Percentiles rank a stretch among this genome's conserved stretches.
Conservation (phyloP, 2,329 filamentous ascomycete genomes). For the Colletotrichum caudatum region DNA sequence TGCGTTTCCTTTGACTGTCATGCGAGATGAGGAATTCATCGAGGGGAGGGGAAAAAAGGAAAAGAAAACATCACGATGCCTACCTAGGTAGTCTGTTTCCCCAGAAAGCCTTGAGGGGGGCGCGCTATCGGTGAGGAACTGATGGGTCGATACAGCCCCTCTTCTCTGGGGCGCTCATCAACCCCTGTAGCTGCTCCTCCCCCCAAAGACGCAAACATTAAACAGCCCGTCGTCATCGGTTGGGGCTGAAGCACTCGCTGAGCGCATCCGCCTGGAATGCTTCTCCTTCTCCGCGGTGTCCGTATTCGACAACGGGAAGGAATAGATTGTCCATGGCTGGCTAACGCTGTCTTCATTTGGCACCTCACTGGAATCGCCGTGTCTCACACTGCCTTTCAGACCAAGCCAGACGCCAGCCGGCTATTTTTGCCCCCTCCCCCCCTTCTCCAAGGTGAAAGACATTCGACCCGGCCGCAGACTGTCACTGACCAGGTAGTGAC, state of each 20-base stretch:
- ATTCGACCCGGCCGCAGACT: slow-evolving; percentile 7
- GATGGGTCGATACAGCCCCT: slow-evolving; percentile 32
- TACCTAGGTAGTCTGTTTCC: slow-evolving; percentile 6
- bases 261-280: slow-evolving; percentile 24
- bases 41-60: background rate
- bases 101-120: slow-evolving; percentile 10
- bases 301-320: background rate
- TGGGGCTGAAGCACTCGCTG: slow-evolving; percentile 30
- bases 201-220: background rate
- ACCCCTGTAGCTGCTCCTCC: slow-evolving; percentile 33
- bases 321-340: background rate
- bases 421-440: no score
- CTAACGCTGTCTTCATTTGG: no score
- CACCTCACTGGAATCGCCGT: slow-evolving; percentile 14
- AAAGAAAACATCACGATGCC: background rate
- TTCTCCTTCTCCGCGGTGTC: background rate
- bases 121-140: slow-evolving; percentile 26
- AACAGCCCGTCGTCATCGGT: slow-evolving; percentile 28
- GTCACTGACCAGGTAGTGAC: slow-evolving; percentile 7
- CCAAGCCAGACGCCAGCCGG: background rate
- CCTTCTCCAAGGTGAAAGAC: background rate
- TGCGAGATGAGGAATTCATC: background rate
- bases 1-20: background rate
- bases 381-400: slow-evolving; percentile 14
- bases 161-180: background rate